Percentiles rank a stretch among this genome's conserved stretches.
Evolutionary conservation across 1,284 basidiomycete species (phyloP).

Genomic region (Leucoagaricus sp.): DNA sequence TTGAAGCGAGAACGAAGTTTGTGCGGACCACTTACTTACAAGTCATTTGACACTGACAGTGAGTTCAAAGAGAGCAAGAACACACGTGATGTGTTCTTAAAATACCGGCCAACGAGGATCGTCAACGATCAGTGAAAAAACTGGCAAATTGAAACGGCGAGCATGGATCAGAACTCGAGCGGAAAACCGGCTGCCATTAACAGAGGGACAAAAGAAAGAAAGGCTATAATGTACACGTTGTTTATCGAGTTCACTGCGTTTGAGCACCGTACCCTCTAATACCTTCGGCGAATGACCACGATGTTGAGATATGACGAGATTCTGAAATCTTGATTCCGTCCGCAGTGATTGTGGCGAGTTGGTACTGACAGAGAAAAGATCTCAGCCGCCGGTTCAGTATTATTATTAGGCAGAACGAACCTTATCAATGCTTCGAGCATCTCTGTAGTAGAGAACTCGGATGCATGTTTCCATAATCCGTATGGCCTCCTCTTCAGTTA

Average conservation of each 20-base stretch:
- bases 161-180: neutral
- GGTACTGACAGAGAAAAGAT: constrained; percentile 61
- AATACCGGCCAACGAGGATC: neutral
- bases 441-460: constrained; percentile 96
- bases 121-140: neutral
- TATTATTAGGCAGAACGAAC: constrained; percentile 41
- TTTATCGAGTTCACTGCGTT: constrained; percentile 35
- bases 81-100: neutral
- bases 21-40: neutral
- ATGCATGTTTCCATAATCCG: constrained; percentile 86
- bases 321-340: constrained; percentile 83
- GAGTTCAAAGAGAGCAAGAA: too few relatives aligned
- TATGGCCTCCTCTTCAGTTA: constrained; percentile 83
- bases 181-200: constrained; percentile 6
- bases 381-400: neutral
- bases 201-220: neutral
- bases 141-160: neutral
- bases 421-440: constrained; percentile 96
- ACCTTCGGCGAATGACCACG: constrained; percentile 92
- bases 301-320: constrained; percentile 74
- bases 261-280: constrained; percentile 83
- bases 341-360: constrained; percentile 89
- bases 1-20: neutral
- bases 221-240: constrained; percentile 9
- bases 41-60: neutral